A percentile compares a stretch with the other conserved stretches of the same genome.
Evolutionary conservation across 352 stramenopile species (phyloP).

Genomic region (Phytophthora citricola): DNA sequence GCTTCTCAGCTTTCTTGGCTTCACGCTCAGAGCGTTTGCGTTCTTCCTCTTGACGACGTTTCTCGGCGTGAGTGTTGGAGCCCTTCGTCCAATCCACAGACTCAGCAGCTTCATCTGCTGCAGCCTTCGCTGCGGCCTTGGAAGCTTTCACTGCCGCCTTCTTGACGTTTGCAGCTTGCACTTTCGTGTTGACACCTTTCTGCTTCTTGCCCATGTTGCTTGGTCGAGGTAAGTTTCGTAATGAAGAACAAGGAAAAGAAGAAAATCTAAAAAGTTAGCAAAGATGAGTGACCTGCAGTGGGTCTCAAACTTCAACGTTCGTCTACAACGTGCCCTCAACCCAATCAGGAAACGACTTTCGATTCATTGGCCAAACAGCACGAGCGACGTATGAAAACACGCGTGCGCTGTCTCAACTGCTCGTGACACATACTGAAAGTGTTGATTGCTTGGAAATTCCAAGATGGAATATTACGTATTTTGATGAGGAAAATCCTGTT

Average conservation of each 20-base stretch:
- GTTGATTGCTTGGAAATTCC: too few species aligned
- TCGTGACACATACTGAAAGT: too few species aligned
- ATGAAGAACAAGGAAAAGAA: not conserved
- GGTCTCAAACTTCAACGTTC: not conserved
- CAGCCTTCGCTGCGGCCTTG: conserved; percentile 65
- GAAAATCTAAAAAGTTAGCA: too few species aligned
- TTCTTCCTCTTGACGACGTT: conserved; percentile 59
- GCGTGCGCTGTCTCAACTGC: too few species aligned
- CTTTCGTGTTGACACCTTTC: conserved; percentile 69
- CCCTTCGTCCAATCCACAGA: conserved; percentile 70
- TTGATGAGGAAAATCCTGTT: too few species aligned
- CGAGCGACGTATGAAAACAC: too few species aligned
- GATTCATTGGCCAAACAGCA: conserved; percentile 9
- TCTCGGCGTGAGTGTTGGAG: conserved; percentile 51
- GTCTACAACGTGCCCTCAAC: conserved; percentile 8
- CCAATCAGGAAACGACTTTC: conserved; percentile 5
- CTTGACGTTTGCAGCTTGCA: conserved; percentile 75
- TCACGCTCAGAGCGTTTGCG: conserved; percentile 65
- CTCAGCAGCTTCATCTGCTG: conserved; percentile 47
- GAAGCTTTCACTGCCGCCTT: conserved; percentile 59
- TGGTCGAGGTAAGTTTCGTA: conserved; percentile 15
- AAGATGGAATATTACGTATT: too few species aligned
- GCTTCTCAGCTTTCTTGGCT: conserved; percentile 75
- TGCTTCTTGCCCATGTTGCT: conserved; percentile 55
- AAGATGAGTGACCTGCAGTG: not conserved